Conservation (phyloP, 768 basidiomycete genomes). For the Ramaria sp. region DNA sequence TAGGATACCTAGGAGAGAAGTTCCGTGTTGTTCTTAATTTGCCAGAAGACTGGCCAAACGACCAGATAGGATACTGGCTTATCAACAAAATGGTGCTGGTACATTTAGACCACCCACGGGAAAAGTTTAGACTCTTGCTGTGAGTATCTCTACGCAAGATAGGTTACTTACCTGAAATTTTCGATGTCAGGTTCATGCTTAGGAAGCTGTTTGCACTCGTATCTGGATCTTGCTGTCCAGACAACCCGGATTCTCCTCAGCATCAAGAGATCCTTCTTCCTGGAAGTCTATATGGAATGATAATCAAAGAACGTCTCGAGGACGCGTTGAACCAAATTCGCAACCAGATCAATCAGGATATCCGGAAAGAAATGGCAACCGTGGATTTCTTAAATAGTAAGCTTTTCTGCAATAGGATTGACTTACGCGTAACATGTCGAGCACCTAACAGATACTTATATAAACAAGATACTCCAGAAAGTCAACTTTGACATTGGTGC, state of each 20-base stretch:
- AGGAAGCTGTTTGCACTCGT: conserved; percentile 90
- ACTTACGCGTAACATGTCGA: conserved; percentile 3
- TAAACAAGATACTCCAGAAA: conserved; percentile 59
- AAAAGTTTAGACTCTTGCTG: conserved; percentile 94
- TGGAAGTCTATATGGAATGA: conserved; percentile 88
- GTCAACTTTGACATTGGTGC: conserved; percentile 89
- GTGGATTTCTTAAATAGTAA: conserved; percentile 84
- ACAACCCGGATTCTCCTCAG: conserved; percentile 98
- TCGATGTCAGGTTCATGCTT: conserved; percentile 77
- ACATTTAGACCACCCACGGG: conserved; percentile 75
- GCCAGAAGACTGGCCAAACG: conserved; percentile 90
- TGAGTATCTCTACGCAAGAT: conserved; percentile 31
- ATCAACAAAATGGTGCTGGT: conserved; percentile 82
- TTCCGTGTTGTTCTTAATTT: conserved; percentile 85
- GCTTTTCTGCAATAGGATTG: conserved; percentile 18
- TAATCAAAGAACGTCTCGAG: conserved; percentile 94
- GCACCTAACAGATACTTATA: conserved; percentile 58
- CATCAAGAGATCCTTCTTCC: conserved; percentile 96
- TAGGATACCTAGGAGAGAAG: conserved; percentile 93
- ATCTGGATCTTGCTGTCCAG: conserved; percentile 79
- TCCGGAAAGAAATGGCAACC: conserved; percentile 58
- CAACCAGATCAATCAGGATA: conserved; percentile 56
- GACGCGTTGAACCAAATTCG: conserved; percentile 73
- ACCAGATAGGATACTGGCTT: conserved; percentile 69
- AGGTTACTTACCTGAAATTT: conserved; percentile 10